These are phyloP conservation scores for Sugiyamaella pinicola DNA, from an alignment of 1,139 yeast species.

Conservation along the genomic window DNA sequence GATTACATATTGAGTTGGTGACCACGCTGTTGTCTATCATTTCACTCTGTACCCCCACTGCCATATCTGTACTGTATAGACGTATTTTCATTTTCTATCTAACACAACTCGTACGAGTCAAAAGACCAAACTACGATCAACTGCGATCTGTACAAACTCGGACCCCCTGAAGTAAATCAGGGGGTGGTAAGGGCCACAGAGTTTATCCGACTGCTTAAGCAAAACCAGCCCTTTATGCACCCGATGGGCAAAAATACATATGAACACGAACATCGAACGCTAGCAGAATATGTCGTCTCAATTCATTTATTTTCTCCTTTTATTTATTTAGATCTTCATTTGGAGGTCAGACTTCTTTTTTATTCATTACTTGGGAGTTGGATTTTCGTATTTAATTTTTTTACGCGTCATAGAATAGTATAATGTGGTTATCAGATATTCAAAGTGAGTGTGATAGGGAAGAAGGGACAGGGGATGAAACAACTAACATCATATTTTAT, in stretches of 20 bases:
- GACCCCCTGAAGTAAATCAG: not conserved
- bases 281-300: not conserved
- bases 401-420: not conserved
- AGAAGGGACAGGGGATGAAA: not conserved
- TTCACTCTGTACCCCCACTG: too few species aligned
- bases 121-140: too few species aligned
- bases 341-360: not conserved
- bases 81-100: too few species aligned
- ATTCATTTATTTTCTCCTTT: not conserved
- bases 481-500: too few species aligned
- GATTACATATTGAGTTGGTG: too few species aligned
- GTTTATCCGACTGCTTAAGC: too few species aligned
- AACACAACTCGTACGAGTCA: too few species aligned
- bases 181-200: not conserved
- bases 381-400: too few species aligned
- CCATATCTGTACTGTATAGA: too few species aligned
- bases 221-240: not conserved
- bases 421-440: conserved; percentile 76
- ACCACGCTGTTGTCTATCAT: too few species aligned
- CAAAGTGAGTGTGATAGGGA: conserved; percentile 59
- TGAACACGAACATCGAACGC: not conserved
- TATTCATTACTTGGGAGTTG: not conserved
- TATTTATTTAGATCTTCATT: not conserved
- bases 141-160: not conserved
- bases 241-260: not conserved